Conservation (phyloP, 306 rosid genomes). For the Rubus parviflorus region DNA sequence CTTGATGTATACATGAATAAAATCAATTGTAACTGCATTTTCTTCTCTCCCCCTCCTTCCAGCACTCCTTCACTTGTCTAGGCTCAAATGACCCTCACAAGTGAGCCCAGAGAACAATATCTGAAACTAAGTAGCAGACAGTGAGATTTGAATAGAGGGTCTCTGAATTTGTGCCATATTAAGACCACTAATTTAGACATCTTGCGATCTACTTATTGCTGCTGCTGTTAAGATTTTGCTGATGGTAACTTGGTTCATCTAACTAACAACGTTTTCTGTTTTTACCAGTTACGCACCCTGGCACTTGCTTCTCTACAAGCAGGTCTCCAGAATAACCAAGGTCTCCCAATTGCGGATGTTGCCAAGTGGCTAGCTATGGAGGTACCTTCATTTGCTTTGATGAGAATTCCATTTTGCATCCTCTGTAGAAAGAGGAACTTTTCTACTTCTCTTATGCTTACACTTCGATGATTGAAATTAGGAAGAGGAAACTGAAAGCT, state of each 20-base stretch:
- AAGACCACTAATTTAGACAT: not conserved
- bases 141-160: not conserved
- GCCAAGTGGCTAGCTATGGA: slow-evolving; percentile 93
- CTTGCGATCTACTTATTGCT: not conserved
- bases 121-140: not conserved
- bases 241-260: not conserved
- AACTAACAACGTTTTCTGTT: slow-evolving; percentile 21
- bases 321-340: slow-evolving; percentile 90
- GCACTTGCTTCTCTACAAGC: slow-evolving; percentile 95
- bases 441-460: slow-evolving; percentile 28
- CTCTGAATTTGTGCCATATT: not conserved
- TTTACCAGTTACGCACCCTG: slow-evolving; percentile 79
- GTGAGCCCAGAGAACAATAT: not conserved
- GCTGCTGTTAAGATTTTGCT: not conserved
- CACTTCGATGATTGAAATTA: slow-evolving; percentile 40
- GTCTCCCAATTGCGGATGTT: slow-evolving; percentile 74
- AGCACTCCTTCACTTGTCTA: not conserved
- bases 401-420: slow-evolving; percentile 17
- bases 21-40: not conserved
- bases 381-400: slow-evolving; percentile 51
- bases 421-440: slow-evolving; percentile 10
- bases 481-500: slow-evolving; percentile 80
- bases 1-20: not conserved
- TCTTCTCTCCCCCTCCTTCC: not conserved
- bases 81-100: not conserved